A percentile compares a stretch with the other conserved stretches of the same genome.
Conservation (phyloP, 352 stramenopile genomes). For the Globisporangium recalcitrans region DNA sequence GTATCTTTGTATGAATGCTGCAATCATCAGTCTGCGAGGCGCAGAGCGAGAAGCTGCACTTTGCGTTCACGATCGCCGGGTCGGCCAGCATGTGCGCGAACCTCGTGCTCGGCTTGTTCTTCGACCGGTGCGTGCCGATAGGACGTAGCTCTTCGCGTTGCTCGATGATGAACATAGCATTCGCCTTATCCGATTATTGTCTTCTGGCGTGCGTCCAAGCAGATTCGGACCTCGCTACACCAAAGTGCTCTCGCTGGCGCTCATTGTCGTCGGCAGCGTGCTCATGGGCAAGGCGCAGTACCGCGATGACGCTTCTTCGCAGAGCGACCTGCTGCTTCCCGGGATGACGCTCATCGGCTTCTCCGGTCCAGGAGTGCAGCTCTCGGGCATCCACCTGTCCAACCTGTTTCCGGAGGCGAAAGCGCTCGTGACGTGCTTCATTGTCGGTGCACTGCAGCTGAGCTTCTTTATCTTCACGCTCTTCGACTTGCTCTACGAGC, state of each 20-base stretch:
- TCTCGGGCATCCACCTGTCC: slow-evolving; percentile 66
- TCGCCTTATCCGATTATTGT: not conserved
- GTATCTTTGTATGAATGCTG: not conserved
- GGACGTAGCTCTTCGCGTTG: not conserved
- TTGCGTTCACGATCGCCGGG: slow-evolving; percentile 53
- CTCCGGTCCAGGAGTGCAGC: slow-evolving; percentile 56
- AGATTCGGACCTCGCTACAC: slow-evolving; percentile 45
- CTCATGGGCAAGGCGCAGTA: slow-evolving; percentile 49
- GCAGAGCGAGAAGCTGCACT: slow-evolving; percentile 54
- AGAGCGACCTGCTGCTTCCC: slow-evolving; percentile 43
- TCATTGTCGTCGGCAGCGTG: slow-evolving; percentile 41
- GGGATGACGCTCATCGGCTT: slow-evolving; percentile 65
- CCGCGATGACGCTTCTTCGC: not conserved
- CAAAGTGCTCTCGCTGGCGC: slow-evolving; percentile 44
- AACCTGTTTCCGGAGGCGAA: slow-evolving; percentile 69
- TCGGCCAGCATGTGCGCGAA: slow-evolving; percentile 64
- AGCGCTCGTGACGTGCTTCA: slow-evolving; percentile 62
- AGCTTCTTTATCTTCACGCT: slow-evolving; percentile 74
- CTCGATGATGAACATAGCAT: too few species aligned
- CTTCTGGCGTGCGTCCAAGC: not conserved
- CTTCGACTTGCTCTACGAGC: slow-evolving; percentile 46
- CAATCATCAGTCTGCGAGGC: slow-evolving; percentile 31
- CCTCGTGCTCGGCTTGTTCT: slow-evolving; percentile 51
- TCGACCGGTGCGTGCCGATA: slow-evolving; percentile 28
- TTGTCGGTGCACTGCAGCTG: slow-evolving; percentile 62